A percentile compares a stretch with the other conserved stretches of the same genome.
Conservation (phyloP, 2,329 filamentous ascomycete genomes). For the Aspergillus pseudoviridinutans region DNA sequence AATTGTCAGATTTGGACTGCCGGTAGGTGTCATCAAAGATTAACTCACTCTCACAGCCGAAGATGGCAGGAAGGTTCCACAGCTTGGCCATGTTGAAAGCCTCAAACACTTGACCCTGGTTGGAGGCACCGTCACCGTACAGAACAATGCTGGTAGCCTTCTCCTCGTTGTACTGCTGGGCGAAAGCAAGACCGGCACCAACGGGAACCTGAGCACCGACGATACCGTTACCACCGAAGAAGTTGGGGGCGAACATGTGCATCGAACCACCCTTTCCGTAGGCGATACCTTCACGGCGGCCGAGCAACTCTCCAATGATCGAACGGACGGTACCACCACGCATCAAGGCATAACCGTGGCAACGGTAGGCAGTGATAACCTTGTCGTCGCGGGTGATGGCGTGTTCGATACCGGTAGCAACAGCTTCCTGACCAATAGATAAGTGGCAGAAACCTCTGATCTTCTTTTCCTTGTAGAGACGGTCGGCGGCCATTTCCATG, state of each 20-base stretch:
- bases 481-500: constrained; percentile 99
- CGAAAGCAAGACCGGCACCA: constrained; percentile 92
- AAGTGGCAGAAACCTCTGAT: constrained; percentile 99
- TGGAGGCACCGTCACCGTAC: constrained; percentile 97
- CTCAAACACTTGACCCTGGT: constrained; percentile 99
- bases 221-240: constrained; percentile 98
- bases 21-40: not conserved
- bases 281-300: constrained; percentile 91
- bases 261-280: constrained; percentile 99
- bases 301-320: constrained; percentile 93
- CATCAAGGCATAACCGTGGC: constrained; percentile 98
- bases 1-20: not conserved
- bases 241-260: constrained; percentile 99
- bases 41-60: constrained; percentile 92
- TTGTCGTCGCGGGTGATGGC: constrained; percentile 89
- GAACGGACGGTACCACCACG: constrained; percentile 84
- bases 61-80: constrained; percentile 92
- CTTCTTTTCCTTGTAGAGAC: constrained; percentile 99
- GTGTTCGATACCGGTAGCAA: constrained; percentile 94
- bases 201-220: constrained; percentile 98
- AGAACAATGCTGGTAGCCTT: constrained; percentile 84
- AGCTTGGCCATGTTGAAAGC: constrained; percentile 99
- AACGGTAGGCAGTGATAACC: constrained; percentile 96
- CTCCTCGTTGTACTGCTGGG: constrained; percentile 87
- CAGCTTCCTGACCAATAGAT: constrained; percentile 95